Base-by-base conservation (phyloP, 2,329 filamentous ascomycete species). In the Alternaria triticina region DNA sequence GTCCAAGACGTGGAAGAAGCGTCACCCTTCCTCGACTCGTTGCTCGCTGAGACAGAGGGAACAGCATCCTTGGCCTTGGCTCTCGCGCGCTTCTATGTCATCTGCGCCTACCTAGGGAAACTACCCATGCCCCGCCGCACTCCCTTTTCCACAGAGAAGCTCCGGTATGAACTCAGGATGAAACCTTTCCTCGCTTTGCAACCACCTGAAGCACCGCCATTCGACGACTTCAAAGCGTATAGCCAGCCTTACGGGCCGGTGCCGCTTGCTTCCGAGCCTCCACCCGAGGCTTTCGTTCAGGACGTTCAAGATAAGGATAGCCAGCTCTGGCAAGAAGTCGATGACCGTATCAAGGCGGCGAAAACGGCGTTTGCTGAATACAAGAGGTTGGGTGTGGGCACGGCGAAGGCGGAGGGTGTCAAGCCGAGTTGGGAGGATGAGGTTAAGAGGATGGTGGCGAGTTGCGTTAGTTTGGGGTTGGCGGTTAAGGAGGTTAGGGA, bases 141-240 rank as follows among this genome's bases (percentile, higher is more conserved):
- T 11, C 89, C 90, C 0, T 96, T 94, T 76, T 88, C 89, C 60
- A 87, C 86, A 15, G 87, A 91, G 61, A 80, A 84, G 30, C 82
- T 94, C 5, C 89, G 93, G 12, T 94, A 96, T 77, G 91, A 96
- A 69, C 82, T 96, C 10, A 91, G 94, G 62, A 96, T 97, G 92
- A 92, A 91, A 72, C 92, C 93, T 0, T 97, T 96, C 73, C 83
- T 90, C 1, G 77, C 83, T 8, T 86, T 97, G 59, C 86, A 87
- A 10, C 84, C 92, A 2, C 91, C 93, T 0, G 86, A 88, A 62
- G 83, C 92, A 12, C 89, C 91, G 0, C 81, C 86, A 0, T 91
- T 87, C 65, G 86, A 88, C 7, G 86, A 89, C 13, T 93, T 91
- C 65, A 78, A 82, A 36, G 66, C 51, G 3, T 66, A 71, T 9